Evolutionary conservation across 2,329 filamentous ascomycete species (phyloP).

Genomic region (Phaeosphaeria sp.): DNA sequence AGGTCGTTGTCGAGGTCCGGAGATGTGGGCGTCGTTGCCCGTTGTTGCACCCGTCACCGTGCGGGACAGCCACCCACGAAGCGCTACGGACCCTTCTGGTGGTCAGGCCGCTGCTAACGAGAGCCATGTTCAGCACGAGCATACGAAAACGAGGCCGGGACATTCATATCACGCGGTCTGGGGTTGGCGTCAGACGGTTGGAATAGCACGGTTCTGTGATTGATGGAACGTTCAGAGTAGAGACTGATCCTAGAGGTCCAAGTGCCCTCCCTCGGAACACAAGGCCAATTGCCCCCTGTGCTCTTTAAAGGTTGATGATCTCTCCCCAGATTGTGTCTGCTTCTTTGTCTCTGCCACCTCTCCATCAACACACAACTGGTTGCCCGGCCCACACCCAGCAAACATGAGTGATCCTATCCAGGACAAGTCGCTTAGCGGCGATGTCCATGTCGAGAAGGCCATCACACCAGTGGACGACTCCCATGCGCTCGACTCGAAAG

Average conservation of each 20-base stretch:
- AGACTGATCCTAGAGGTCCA: conserved; percentile 14
- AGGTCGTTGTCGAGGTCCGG: conserved; percentile 13
- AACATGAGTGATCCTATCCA: conserved; percentile 30
- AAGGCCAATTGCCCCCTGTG: conserved; percentile 15
- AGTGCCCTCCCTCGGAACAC: conserved; percentile 9
- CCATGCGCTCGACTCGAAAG: conserved; percentile 47
- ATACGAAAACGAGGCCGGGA: conserved; percentile 18
- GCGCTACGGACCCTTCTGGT: conserved; percentile 25
- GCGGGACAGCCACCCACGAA: conserved; percentile 17
- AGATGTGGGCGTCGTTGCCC: conserved; percentile 7
- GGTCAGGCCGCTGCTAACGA: conserved; percentile 25
- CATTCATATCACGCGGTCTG: conserved; percentile 14
- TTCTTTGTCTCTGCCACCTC: conserved; percentile 27
- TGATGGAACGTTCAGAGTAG: conserved; percentile 26
- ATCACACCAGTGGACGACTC: conserved; percentile 26
- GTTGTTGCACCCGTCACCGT: conserved; percentile 7
- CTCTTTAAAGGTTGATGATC: conserved; percentile 26
- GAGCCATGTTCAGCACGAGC: conserved; percentile 18
- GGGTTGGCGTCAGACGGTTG: conserved; percentile 13
- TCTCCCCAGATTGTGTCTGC: conserved; percentile 13
- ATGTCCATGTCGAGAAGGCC: conserved; percentile 28
- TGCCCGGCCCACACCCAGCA: conserved; percentile 24
- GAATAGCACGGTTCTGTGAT: conserved; percentile 22
- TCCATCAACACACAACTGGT: conserved; percentile 15
- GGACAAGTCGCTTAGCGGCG: conserved; percentile 21